Evolutionary conservation across 2,329 filamentous ascomycete genomes (phyloP).

Genomic region (Grosmannia huntii): DNA sequence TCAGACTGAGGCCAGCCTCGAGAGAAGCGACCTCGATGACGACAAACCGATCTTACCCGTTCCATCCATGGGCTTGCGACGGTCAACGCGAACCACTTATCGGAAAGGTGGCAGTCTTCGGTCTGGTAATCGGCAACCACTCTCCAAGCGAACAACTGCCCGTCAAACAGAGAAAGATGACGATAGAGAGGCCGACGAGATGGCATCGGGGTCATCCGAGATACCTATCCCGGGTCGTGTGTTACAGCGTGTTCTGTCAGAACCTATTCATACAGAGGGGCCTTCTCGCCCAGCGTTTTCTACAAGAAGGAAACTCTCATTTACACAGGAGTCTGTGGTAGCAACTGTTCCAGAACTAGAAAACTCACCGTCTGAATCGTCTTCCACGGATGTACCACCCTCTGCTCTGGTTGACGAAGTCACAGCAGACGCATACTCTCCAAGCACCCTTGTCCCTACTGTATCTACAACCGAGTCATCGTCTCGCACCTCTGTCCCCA

Average conservation of each 20-base stretch:
- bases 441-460: background rate
- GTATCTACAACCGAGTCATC: background rate
- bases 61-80: slow-evolving; percentile 63
- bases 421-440: background rate
- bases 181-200: slow-evolving; percentile 24
- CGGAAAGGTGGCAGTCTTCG: slow-evolving; percentile 72
- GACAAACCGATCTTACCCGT: slow-evolving; percentile 81
- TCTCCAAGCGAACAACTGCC: slow-evolving; percentile 57
- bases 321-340: background rate
- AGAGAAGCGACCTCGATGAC: slow-evolving; percentile 34
- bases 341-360: background rate
- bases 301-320: slow-evolving; percentile 9
- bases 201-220: slow-evolving; percentile 23
- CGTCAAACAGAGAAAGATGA: slow-evolving; percentile 50
- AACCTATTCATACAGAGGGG: slow-evolving; percentile 43
- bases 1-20: slow-evolving; percentile 25
- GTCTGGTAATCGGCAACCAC: slow-evolving; percentile 61
- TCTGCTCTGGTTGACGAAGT: slow-evolving; percentile 5
- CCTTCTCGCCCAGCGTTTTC: background rate
- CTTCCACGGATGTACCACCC: slow-evolving; percentile 16
- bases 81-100: slow-evolving; percentile 88
- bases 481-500: background rate
- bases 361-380: background rate
- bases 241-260: slow-evolving; percentile 54
- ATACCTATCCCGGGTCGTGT: slow-evolving; percentile 35